phyloP scores from a whole-genome alignment of 345 rosid species.

The Excoecaria cochinchinensis region DNA sequence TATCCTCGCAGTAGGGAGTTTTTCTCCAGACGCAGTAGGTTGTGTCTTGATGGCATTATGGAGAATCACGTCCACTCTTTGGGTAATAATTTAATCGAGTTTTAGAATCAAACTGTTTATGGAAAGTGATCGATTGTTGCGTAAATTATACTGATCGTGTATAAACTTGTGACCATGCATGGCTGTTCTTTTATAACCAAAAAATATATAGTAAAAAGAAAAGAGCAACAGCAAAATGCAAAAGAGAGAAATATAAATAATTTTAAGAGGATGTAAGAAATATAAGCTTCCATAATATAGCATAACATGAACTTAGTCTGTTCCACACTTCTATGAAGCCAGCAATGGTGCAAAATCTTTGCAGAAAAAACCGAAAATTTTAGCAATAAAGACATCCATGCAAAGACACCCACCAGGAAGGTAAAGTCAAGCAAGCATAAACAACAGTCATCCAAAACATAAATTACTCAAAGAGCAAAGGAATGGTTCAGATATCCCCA shows the following conservation, averaged over 20 bases:
- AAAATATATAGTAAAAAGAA: background rate
- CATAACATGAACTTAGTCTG: background rate
- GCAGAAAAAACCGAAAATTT: background rate
- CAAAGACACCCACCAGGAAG: background rate
- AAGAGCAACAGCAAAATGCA: background rate
- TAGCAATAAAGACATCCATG: conserved; percentile 9
- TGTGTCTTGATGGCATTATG: too few species aligned
- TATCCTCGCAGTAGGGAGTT: background rate
- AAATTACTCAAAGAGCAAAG: background rate
- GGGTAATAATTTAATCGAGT: background rate
- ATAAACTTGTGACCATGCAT: too few species aligned
- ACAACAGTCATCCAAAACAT: background rate
- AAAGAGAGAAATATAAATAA: background rate
- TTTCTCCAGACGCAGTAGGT: background rate
- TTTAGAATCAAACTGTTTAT: background rate
- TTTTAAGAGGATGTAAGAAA: too few species aligned
- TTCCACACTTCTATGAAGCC: background rate
- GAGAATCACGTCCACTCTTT: too few species aligned
- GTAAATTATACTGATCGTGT: too few species aligned
- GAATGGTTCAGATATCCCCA: conserved; percentile 45
- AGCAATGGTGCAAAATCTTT: background rate
- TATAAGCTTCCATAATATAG: background rate
- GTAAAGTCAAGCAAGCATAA: background rate
- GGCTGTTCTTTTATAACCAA: too few species aligned
- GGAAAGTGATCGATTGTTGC: too few species aligned